Base-by-base conservation (phyloP, 768 basidiomycete species). In the Russula griseocarnosa region DNA sequence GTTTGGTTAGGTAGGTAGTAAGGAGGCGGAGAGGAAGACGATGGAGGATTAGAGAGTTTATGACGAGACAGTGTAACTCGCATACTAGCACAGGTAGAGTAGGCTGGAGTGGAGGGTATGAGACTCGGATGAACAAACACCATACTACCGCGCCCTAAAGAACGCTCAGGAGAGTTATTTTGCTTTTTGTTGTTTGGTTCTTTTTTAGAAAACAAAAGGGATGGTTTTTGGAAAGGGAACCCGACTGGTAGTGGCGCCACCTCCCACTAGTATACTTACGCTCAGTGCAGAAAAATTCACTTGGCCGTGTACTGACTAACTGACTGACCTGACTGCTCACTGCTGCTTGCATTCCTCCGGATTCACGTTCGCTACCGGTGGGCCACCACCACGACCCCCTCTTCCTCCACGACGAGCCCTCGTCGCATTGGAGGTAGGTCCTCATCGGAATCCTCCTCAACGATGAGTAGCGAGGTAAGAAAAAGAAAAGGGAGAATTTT, bases 311-410 rank as follows among this genome's bases (percentile, higher is more conserved):
- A 36, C 70, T 76, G 77, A 44, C 42, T 26, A 46, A 34, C 34
- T 13, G 38, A 14, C 38, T 16, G 38, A 38, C 38, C 16, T 34
- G 34, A 11, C 11, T 34, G 34, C 70, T 77, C 77, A 94, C 86
- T 94, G 92, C 74, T 94, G 89, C 79, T 93, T 92, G 82, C 93
- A 95, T 74, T 95, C 93, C 72, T 92, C 87, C 1, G 90, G 85
- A 73, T 90, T 86, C 61, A 81, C 81, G 69, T 82, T 82, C 40
- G 74, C 70, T 38, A 74, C 70, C n/a, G 74, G 75, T 52, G 75
- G 80, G 9, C 74, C 76, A 36, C 71, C 67, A 9, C 76, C n/a
- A 46, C 44, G 44, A 22, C 44, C 44, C 20, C 44, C 44, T 46
- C n/a, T 46, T 46, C 44, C 44, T 22, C 74, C 76, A 40, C 71